These are phyloP conservation scores for Gastrodia elata DNA, from an alignment of 106 monocot species.

Conservation along the genomic window DNA sequence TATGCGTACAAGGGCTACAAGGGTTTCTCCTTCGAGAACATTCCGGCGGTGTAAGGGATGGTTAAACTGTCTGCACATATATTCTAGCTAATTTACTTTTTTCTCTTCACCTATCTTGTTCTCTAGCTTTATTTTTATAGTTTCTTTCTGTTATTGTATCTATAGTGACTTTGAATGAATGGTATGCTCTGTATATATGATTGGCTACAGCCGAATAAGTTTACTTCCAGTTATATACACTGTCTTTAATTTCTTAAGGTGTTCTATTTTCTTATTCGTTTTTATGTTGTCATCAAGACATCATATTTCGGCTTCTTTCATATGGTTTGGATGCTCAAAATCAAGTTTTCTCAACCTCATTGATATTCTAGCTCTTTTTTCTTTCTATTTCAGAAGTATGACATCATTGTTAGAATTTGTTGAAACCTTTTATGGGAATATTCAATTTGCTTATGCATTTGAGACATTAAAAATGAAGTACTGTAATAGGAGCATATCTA, in stretches of 20 bases:
- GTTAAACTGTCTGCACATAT: conserved; percentile 3
- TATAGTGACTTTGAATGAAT: neutral
- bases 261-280: neutral
- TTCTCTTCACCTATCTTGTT: neutral
- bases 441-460: too few species aligned
- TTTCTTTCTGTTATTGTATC: neutral
- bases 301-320: neutral
- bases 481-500: too few species aligned
- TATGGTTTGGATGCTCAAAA: neutral
- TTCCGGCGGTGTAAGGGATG: conserved; percentile 36
- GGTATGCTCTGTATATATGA: neutral
- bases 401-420: neutral
- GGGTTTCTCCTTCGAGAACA: conserved; percentile 68
- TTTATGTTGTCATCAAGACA: neutral
- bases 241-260: neutral
- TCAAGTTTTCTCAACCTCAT: neutral
- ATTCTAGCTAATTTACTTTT: neutral
- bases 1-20: conserved; percentile 73
- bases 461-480: too few species aligned
- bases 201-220: neutral
- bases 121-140: neutral
- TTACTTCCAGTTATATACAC: neutral
- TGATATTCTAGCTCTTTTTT: neutral
- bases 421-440: too few species aligned
- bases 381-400: neutral